These are phyloP conservation scores for Saccharomyces hybrid DNA, from an alignment of 1,139 yeast genomes.

Conservation along the genomic window DNA sequence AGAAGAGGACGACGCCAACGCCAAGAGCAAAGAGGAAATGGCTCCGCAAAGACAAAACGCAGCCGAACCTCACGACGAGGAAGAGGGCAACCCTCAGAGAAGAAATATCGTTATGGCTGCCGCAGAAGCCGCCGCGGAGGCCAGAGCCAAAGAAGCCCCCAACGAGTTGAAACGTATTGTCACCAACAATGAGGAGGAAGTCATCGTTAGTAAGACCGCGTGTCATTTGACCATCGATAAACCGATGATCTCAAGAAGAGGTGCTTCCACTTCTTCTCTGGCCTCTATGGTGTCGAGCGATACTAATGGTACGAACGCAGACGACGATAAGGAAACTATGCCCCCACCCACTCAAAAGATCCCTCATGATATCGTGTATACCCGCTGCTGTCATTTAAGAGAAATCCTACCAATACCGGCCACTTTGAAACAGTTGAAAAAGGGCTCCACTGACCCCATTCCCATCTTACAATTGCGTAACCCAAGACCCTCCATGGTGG, in stretches of 20 bases:
- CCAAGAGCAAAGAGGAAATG: conserved; percentile 10
- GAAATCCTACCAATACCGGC: conserved; percentile 93
- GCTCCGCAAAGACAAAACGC: conserved; percentile 23
- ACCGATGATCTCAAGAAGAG: conserved; percentile 40
- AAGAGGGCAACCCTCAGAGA: conserved; percentile 18
- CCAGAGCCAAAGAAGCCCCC: conserved; percentile 32
- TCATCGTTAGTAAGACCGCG: conserved; percentile 39
- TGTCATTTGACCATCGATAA: conserved; percentile 40
- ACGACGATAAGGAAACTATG: conserved; percentile 19
- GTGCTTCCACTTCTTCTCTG: conserved; percentile 21
- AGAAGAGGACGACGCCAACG: conserved; percentile 11
- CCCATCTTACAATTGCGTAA: conserved; percentile 58
- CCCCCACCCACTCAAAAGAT: conserved; percentile 17
- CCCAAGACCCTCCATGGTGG: conserved; percentile 68
- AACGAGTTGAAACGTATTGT: conserved; percentile 23
- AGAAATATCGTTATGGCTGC: conserved; percentile 29
- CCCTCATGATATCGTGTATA: conserved; percentile 55
- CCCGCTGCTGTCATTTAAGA: conserved; percentile 86
- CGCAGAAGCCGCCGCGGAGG: conserved; percentile 33
- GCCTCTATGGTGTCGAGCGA: conserved; percentile 15
- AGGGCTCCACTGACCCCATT: conserved; percentile 61
- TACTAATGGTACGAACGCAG: conserved; percentile 4
- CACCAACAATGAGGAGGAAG: conserved; percentile 37
- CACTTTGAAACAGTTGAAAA: conserved; percentile 70
- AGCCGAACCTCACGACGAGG: conserved; percentile 25